Conservation (phyloP, 257 asterid genomes). For the Hygrophila difformis region DNA sequence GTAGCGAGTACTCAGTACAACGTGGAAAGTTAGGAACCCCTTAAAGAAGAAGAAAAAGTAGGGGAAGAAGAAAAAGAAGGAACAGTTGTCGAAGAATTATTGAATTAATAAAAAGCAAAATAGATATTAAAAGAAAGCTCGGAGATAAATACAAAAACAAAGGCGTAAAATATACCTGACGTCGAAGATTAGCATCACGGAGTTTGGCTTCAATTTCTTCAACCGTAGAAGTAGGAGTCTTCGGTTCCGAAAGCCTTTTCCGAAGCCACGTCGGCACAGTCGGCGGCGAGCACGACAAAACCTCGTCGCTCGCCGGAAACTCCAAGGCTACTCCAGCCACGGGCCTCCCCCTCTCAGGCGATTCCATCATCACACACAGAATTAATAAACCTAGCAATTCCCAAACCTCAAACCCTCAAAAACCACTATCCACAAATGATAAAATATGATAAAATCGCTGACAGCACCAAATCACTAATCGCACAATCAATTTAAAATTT, state of each 20-base stretch:
- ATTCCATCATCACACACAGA: constrained; percentile 37
- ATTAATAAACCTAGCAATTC: background rate
- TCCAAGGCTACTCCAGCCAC: constrained; percentile 67
- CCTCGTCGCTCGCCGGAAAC: constrained; percentile 70
- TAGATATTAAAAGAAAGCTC: background rate
- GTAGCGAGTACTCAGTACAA: background rate
- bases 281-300: constrained; percentile 66
- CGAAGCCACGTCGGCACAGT: constrained; percentile 74
- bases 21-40: no score
- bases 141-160: background rate
- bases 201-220: constrained; percentile 90
- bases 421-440: background rate
- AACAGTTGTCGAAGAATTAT: no score
- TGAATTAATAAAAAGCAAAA: background rate
- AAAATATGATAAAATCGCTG: background rate
- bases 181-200: constrained; percentile 79
- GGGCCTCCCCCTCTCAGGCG: constrained; percentile 57
- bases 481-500: background rate
- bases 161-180: constrained; percentile 42
- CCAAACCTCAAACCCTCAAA: background rate
- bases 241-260: constrained; percentile 73
- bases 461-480: background rate
- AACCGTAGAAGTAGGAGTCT: constrained; percentile 52
- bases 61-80: no score
- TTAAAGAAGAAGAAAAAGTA: no score